Evolutionary conservation across 768 basidiomycete species (phyloP).

Genomic region (Auricularia sp.): DNA sequence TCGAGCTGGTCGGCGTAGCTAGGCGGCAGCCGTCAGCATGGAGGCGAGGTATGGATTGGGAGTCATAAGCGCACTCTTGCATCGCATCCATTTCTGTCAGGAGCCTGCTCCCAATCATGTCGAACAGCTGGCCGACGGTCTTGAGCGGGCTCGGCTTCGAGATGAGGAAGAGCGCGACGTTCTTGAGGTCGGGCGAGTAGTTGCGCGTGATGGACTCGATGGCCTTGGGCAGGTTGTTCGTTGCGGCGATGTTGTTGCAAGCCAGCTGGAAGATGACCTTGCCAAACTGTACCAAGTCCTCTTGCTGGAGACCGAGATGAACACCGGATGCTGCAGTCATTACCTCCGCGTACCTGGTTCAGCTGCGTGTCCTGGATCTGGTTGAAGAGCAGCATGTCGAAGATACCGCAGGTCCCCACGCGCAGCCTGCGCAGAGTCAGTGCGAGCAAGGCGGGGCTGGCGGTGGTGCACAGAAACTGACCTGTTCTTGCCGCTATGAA

Average conservation of each 20-base stretch:
- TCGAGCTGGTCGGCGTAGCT: slow-evolving; percentile 80
- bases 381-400: slow-evolving; percentile 78
- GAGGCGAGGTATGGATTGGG: neutral
- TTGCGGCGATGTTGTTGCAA: slow-evolving; percentile 53
- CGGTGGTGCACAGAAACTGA: slow-evolving; percentile 17
- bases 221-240: slow-evolving; percentile 55
- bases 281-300: slow-evolving; percentile 82
- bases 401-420: slow-evolving; percentile 76
- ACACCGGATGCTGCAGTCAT: neutral
- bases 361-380: slow-evolving; percentile 45
- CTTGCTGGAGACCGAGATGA: slow-evolving; percentile 38
- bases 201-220: slow-evolving; percentile 61
- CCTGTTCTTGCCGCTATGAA: slow-evolving; percentile 87
- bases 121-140: slow-evolving; percentile 70
- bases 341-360: slow-evolving; percentile 32
- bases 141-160: slow-evolving; percentile 60
- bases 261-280: slow-evolving; percentile 72
- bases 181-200: slow-evolving; percentile 73
- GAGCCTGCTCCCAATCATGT: slow-evolving; percentile 63
- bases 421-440: slow-evolving; percentile 43
- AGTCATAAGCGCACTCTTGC: slow-evolving; percentile 45
- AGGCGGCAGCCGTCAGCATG: neutral
- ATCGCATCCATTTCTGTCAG: slow-evolving; percentile 76
- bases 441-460: neutral
- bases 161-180: slow-evolving; percentile 60